Evolutionary conservation across 768 basidiomycete genomes (phyloP), one percentile per base, ranked within the genome.

Genomic region (Calvatia gigantea): DNA sequence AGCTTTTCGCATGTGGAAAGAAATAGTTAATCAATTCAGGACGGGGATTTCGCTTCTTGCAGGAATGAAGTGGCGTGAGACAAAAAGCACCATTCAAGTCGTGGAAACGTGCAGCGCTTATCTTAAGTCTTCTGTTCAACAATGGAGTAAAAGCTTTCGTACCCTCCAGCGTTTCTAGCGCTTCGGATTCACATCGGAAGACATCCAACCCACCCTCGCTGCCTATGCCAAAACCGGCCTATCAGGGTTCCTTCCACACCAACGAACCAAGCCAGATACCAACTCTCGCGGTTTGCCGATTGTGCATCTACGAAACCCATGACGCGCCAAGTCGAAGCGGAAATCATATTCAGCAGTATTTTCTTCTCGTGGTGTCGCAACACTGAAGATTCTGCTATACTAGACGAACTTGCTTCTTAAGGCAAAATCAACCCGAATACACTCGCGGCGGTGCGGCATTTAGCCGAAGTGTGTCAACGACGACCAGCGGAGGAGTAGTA

Each of bases 401-500:
- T 48, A 27, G 25, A 46, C 35, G 6, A 15, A 0, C 37, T 49
- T 21, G 38, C 35, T 14, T n/a, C 38, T 3, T 9, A 41, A n/a
- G 33, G 11, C 9, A 41, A 54, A 27, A 45, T 46, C 37, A 42
- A 56, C 12, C 19, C 46, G 19, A 11, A 21, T 14, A 33, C 47
- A 2, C 28, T 56, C 14, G 39, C n/a, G 7, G 1, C 46, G 4
- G 29, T 56, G 29, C 32, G 54, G 6, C 31, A 48, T 31, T 6
- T 56, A 8, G 54, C 47, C n/a, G 6, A 31, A 4, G 54, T 42
- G 2, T 37, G 46, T 4, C n/a, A 32, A 15, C 37, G 54, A 2
- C 33, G 46, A 19, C 80, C 80, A 0, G 78, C 77, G 0, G 84
- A 85, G 56, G 65, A 71, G 9, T n/a, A n/a, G n/a, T 85, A 67